A percentile compares a stretch with the other conserved stretches of the same genome.
phyloP scores from a whole-genome alignment of 2,329 filamentous ascomycete species.

The Aspergillus carbonarius region DNA sequence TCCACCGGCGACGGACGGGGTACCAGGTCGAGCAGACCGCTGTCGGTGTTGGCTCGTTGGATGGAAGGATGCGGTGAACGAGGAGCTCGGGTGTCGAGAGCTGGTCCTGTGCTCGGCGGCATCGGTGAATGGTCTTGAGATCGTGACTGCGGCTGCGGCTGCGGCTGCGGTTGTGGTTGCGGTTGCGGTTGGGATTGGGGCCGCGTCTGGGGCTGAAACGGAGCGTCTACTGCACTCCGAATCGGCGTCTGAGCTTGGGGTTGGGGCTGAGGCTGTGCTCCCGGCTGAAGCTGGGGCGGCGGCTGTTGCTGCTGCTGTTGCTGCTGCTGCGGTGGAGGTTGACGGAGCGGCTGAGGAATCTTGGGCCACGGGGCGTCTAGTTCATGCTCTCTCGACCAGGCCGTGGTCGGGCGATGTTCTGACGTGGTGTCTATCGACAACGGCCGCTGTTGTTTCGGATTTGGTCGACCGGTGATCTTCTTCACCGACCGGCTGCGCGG shows the following conservation, averaged over 20 bases:
- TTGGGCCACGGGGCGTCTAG: conserved; percentile 2
- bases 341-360: neutral
- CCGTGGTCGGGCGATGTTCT: neutral
- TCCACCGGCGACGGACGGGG: conserved; percentile 25
- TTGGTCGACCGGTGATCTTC: conserved; percentile 20
- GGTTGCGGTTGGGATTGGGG: neutral
- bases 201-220: neutral
- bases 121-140: conserved; percentile 14
- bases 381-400: conserved; percentile 6
- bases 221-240: neutral
- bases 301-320: conserved; percentile 14
- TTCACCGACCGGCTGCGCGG: conserved; percentile 31
- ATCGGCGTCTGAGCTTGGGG: neutral
- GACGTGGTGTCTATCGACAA: conserved; percentile 14
- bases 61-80: conserved; percentile 19
- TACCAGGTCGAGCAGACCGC: conserved; percentile 20
- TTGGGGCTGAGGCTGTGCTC: conserved; percentile 3
- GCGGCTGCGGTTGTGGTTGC: neutral
- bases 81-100: conserved; percentile 17
- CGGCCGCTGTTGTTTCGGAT: conserved; percentile 8
- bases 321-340: conserved; percentile 5
- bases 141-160: neutral
- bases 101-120: conserved; percentile 18
- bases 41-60: conserved; percentile 30
- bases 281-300: conserved; percentile 8